A percentile compares a stretch with the other conserved stretches of the same genome.
Evolutionary conservation across 352 stramenopile species (phyloP).

Genomic region (Pythium phragmitis): DNA sequence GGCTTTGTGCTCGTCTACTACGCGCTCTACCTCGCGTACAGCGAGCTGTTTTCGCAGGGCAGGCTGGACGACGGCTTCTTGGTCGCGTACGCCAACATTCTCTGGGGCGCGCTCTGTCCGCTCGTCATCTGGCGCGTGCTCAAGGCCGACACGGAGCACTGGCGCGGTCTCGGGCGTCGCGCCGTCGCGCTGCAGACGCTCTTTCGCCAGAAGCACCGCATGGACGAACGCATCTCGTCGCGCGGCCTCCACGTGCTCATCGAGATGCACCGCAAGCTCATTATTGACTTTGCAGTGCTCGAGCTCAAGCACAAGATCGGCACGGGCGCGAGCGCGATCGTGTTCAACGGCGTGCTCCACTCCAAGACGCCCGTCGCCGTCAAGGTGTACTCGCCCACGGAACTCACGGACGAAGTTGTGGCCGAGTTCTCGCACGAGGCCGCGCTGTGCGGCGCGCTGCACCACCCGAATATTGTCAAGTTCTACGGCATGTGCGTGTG

Average conservation of each 20-base stretch:
- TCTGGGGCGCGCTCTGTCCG: conserved; percentile 37
- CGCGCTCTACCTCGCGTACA: conserved; percentile 18
- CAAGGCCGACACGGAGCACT: conserved; percentile 36
- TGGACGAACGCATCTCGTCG: conserved; percentile 32
- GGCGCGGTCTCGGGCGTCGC: conserved; percentile 45
- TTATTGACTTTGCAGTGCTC: conserved; percentile 77
- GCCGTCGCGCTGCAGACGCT: conserved; percentile 52
- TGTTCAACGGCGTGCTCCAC: conserved; percentile 64
- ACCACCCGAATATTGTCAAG: conserved; percentile 79
- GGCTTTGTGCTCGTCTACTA: conserved; percentile 23
- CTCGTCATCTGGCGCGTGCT: conserved; percentile 54
- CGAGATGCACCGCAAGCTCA: conserved; percentile 68
- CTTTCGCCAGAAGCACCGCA: conserved; percentile 30
- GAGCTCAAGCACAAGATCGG: conserved; percentile 53
- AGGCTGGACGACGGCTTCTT: conserved; percentile 9
- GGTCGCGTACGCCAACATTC: conserved; percentile 18
- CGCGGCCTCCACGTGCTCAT: conserved; percentile 62
- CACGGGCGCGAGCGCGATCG: conserved; percentile 48
- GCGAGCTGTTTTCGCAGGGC: conserved; percentile 7
- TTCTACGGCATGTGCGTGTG: conserved; percentile 86
- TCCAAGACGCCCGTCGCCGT: conserved; percentile 56
- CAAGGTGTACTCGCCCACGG: conserved; percentile 72
- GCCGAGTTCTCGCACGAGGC: conserved; percentile 83
- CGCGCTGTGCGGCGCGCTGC: conserved; percentile 61
- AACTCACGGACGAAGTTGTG: conserved; percentile 61